Base-by-base conservation (phyloP, 2,329 filamentous ascomycete species). In the Fusarium anguioides region DNA sequence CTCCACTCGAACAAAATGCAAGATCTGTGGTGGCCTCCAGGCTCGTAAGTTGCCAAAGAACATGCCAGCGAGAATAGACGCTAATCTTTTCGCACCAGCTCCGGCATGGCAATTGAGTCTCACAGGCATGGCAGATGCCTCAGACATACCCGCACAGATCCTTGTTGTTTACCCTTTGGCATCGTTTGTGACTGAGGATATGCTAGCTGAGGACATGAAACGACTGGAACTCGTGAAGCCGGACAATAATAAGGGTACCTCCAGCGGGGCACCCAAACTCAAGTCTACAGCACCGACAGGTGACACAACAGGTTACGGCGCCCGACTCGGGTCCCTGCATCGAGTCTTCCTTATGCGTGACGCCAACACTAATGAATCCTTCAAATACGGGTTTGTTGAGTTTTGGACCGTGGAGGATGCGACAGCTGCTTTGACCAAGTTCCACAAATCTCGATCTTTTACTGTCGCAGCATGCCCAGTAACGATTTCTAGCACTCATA, bases 341-440 rank as follows among this genome's bases (percentile, higher is more conserved):
- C 88, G 93, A 49, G 88, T 96, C 3, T 87, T 96, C 62, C 80
- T 96, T 24, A 89, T 96, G 72, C 87, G 93, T 54, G 91, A 95
- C 74, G 85, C 89, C 41, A 84, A 83, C 61, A 90, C 84, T 6
- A 86, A 92, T 53, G 89, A 92, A 61, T 93, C 90, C 49, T 92
- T 91, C 84, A 87, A 89, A 68, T 96, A 93, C 71, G 93, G 92
- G 0, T 96, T 96, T 77, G 93, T 89, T 2, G 93, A 96, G 76
- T 96, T 94, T 75, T 89, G 87, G 71, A 91, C 87, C 1, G 81
- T 93, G 18, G 88, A 91, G 75, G 92, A 96, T 76, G 91, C 93
- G 4, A 85, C 89, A 75, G 90, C 89, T 21, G 93, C 93, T 6
- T 80, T 94, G 73, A 83, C 85, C 21, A 92, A 93, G 68, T 90